These are phyloP conservation scores for Naganishia sp. DNA, from an alignment of 1,284 basidiomycete species.

Conservation along the genomic window DNA sequence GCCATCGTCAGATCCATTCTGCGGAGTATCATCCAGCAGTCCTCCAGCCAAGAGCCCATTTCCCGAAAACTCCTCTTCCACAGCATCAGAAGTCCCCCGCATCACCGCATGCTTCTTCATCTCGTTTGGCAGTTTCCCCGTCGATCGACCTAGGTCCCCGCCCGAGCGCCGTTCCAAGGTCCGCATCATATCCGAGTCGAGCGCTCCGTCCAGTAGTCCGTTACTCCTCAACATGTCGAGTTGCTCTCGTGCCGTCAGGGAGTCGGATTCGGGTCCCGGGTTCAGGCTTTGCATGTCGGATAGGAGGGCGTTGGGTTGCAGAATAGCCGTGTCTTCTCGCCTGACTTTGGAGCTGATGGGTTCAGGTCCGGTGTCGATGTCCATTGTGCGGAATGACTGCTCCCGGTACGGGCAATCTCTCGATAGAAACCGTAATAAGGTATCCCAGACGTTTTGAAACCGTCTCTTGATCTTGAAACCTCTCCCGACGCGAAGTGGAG, in stretches of 20 bases:
- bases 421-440: too few relatives aligned
- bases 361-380: not conserved
- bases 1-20: too few relatives aligned
- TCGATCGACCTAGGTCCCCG: too few relatives aligned
- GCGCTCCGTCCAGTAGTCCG: slow-evolving; percentile 7
- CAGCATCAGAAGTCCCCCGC: too few relatives aligned
- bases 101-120: not conserved
- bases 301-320: slow-evolving; percentile 16
- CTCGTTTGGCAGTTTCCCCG: not conserved
- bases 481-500: not conserved
- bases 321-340: not conserved
- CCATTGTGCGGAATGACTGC: not conserved
- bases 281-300: not conserved
- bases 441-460: too few relatives aligned
- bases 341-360: not conserved
- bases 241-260: slow-evolving; percentile 4
- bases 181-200: not conserved
- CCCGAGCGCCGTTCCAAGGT: not conserved
- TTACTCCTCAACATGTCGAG: slow-evolving; percentile 22
- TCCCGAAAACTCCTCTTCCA: not conserved
- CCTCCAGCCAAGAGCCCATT: slow-evolving; percentile 1
- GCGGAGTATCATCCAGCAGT: too few relatives aligned
- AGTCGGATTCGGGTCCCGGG: not conserved
- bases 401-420: too few relatives aligned
- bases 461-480: not conserved